A percentile compares a stretch with the other conserved stretches of the same genome.
Conservation (phyloP, 225 moss, liverwort and hornwort genomes). For the Climacium dendroides region DNA sequence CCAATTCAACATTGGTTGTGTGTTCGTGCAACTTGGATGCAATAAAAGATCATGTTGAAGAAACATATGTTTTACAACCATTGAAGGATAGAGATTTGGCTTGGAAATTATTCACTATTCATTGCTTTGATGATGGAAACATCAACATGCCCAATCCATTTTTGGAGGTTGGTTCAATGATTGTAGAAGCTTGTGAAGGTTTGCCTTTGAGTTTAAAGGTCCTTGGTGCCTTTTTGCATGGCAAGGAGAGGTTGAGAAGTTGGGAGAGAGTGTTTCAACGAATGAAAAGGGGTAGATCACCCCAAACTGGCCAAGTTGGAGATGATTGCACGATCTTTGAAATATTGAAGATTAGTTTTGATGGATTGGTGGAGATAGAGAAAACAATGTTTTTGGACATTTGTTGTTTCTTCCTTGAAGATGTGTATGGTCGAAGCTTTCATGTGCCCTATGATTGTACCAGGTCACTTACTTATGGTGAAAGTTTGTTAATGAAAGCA, state of each 20-base stretch:
- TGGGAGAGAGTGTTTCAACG: not conserved
- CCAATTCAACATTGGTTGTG: not conserved
- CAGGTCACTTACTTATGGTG: not conserved
- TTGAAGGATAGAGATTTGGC: not conserved
- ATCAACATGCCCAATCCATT: not conserved
- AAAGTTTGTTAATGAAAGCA: not conserved
- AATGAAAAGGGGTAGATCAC: not conserved
- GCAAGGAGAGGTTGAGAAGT: not conserved
- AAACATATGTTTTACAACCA: not conserved
- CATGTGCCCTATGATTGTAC: accelerated
- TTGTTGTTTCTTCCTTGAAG: not conserved
- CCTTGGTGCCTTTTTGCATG: not conserved
- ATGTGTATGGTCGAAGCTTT: not conserved
- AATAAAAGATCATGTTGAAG: not conserved
- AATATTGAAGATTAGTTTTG: not conserved
- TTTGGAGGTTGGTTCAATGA: not conserved
- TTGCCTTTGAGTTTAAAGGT: not conserved
- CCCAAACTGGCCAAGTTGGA: not conserved
- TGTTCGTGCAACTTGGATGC: not conserved
- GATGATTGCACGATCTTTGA: not conserved
- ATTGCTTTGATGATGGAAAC: not conserved
- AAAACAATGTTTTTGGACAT: not conserved
- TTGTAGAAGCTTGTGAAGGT: not conserved
- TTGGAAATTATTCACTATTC: not conserved
- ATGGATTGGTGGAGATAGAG: not conserved